Evolutionary conservation across 805 yeast genomes (phyloP).

Genomic region (Peterozyma toletana): DNA sequence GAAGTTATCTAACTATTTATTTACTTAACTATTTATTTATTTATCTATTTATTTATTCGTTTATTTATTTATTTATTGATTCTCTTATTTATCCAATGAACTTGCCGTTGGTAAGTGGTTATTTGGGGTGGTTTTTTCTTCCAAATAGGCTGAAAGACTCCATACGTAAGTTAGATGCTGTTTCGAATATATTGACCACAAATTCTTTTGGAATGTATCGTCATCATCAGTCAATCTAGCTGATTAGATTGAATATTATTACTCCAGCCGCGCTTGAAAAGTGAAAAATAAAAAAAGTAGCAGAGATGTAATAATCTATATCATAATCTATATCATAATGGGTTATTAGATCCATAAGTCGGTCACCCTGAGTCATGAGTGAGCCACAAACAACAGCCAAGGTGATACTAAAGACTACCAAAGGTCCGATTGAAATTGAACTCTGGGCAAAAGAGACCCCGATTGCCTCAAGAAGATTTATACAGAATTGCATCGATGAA

Average conservation of each 20-base stretch:
- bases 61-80: conserved; percentile 1
- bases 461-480: conserved; percentile 33
- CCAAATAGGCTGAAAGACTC: too few species aligned
- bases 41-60: conserved; percentile 3
- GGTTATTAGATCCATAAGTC: background rate
- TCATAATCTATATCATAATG: background rate
- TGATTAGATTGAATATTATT: too few species aligned
- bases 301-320: conserved; percentile 24
- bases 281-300: conserved; percentile 8
- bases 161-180: too few species aligned
- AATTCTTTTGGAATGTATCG: too few species aligned
- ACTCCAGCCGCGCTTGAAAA: too few species aligned
- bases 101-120: background rate
- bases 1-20: too few species aligned
- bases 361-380: background rate
- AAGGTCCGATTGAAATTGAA: conserved; percentile 54
- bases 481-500: conserved; percentile 39
- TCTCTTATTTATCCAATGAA: background rate
- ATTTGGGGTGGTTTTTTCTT: background rate
- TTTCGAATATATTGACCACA: too few species aligned
- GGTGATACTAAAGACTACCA: conserved; percentile 46
- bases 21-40: background rate
- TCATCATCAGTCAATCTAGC: too few species aligned
- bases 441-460: conserved; percentile 70
- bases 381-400: conserved; percentile 58